Conservation (phyloP, 1,284 basidiomycete genomes). For the Somion occarium region DNA sequence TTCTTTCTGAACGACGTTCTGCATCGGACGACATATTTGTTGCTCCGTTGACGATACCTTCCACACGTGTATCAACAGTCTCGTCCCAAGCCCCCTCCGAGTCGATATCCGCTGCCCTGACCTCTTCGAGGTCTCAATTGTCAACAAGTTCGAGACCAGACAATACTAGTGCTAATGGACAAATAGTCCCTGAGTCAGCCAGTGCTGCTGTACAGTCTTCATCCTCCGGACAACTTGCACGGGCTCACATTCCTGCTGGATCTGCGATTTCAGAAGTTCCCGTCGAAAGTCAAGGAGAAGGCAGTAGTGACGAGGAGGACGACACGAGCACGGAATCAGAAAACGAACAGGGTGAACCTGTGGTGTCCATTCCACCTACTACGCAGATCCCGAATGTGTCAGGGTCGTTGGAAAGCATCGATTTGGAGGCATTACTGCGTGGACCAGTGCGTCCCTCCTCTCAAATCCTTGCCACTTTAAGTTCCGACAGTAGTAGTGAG, state of each 20-base stretch:
- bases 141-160: background rate
- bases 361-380: background rate
- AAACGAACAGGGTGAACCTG: conserved; percentile 6
- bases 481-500: conserved; percentile 17
- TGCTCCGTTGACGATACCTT: background rate
- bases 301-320: conserved; percentile 27
- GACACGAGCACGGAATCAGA: conserved; percentile 16
- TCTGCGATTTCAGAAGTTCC: conserved; percentile 27
- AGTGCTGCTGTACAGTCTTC: background rate
- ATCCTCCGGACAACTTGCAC: background rate
- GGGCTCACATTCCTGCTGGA: conserved; percentile 19
- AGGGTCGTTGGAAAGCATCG: background rate
- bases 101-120: background rate
- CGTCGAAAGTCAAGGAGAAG: conserved; percentile 24
- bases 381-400: background rate
- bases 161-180: background rate
- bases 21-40: background rate
- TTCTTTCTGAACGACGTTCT: background rate
- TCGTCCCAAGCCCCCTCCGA: background rate
- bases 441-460: conserved; percentile 17
- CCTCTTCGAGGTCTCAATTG: too few species aligned
- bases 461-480: conserved; percentile 21
- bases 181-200: background rate
- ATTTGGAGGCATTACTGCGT: conserved; percentile 23
- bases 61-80: background rate